These are phyloP conservation scores for Amanita phalloides DNA, from an alignment of 768 basidiomycete genomes.

Conservation along the genomic window DNA sequence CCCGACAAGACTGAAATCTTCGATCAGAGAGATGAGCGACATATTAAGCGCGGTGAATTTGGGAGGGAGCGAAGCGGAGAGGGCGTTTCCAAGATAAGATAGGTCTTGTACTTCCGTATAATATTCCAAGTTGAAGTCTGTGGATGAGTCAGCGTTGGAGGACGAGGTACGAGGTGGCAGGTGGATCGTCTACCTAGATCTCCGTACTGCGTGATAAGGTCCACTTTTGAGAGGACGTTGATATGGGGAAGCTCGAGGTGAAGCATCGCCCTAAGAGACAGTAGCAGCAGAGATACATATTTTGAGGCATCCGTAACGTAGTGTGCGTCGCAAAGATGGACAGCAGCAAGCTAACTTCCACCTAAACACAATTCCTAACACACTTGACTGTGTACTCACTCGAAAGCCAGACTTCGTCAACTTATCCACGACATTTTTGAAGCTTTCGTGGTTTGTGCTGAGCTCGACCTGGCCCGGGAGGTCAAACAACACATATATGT, in stretches of 20 bases:
- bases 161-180: background rate
- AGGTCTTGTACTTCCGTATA: conserved; percentile 98
- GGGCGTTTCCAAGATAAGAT: conserved; percentile 70
- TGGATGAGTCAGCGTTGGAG: background rate
- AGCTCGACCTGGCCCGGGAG: conserved; percentile 96
- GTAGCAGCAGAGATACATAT: conserved; percentile 85
- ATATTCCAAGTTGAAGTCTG: conserved; percentile 95
- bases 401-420: conserved; percentile 71
- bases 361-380: background rate
- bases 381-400: conserved; percentile 38
- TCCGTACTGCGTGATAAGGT: conserved; percentile 83
- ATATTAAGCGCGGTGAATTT: conserved; percentile 75
- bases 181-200: conserved; percentile 54
- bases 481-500: conserved; percentile 89
- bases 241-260: conserved; percentile 97
- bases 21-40: conserved; percentile 86
- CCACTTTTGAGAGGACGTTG: conserved; percentile 94
- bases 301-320: conserved; percentile 95
- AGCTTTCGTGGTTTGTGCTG: conserved; percentile 88
- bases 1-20: conserved; percentile 86
- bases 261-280: conserved; percentile 94
- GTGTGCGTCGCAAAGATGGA: conserved; percentile 94
- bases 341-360: conserved; percentile 70
- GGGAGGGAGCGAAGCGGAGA: conserved; percentile 48
- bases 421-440: conserved; percentile 69